Conservation (phyloP, 768 basidiomycete species). For the Rhizopogon vulgaris region DNA sequence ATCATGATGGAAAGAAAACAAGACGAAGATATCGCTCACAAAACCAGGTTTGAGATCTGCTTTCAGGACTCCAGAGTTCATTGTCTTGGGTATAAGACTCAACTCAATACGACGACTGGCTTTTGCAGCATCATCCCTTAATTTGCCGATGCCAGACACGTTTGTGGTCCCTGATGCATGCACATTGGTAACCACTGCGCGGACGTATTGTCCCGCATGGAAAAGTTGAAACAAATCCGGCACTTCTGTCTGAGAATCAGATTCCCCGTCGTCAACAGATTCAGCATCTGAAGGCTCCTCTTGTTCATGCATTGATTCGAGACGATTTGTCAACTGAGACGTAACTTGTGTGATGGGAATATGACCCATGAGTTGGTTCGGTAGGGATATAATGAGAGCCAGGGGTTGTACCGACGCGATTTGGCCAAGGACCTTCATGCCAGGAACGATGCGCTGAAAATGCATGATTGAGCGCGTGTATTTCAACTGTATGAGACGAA, state of each 20-base stretch:
- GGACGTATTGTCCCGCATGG: conserved; percentile 78
- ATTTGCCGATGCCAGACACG: conserved; percentile 47
- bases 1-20: background rate
- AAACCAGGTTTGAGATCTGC: conserved; percentile 70
- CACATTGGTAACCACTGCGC: conserved; percentile 65
- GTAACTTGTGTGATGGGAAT: conserved; percentile 93
- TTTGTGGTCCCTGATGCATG: conserved; percentile 65
- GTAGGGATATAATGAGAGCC: conserved; percentile 88
- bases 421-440: conserved; percentile 87
- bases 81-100: conserved; percentile 73
- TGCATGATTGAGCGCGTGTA: conserved; percentile 2
- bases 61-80: conserved; percentile 76
- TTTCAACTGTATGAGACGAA: background rate
- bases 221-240: conserved; percentile 79
- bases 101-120: conserved; percentile 79
- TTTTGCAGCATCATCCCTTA: conserved; percentile 61
- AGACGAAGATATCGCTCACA: conserved; percentile 41
- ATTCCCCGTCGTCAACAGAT: conserved; percentile 42
- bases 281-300: conserved; percentile 41
- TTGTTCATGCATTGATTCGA: conserved; percentile 58
- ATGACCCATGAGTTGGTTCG: conserved; percentile 90
- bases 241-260: conserved; percentile 25
- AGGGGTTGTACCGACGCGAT: conserved; percentile 83
- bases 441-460: conserved; percentile 63
- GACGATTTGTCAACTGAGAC: conserved; percentile 60